Base-by-base conservation (phyloP, 1,284 basidiomycete genomes). In the Pyrrhoderma lamaoense region DNA sequence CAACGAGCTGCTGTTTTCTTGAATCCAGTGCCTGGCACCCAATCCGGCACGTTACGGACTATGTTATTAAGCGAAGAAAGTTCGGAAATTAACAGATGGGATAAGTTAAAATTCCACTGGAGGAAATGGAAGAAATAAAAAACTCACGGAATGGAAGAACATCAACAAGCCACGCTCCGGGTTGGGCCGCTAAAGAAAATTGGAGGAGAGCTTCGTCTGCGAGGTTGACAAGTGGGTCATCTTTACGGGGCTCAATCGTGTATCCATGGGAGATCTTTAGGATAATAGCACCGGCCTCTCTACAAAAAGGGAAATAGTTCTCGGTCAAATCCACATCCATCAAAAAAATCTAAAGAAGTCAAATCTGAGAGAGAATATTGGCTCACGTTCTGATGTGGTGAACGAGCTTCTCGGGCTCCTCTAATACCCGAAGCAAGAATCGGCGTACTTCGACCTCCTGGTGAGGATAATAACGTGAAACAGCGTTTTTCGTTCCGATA, bases 1-100 rank as follows among this genome's bases (percentile, higher is more conserved):
- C 70, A 74, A 27, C 59, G 51, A 9, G 65, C 61, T 3, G 72
- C 75, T 8, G 65, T 65, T 22, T 61, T 60, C 55, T 75, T 61
- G 62, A 77, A 79, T 0, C 67, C 64, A 21, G 65, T 64, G 0
- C 76, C 76, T 35, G 76, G 76, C 4, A 76, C 51, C 76, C 75
- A 77, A 52, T 70, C 68, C 0, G 77, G 76, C 5, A 79, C 54
- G 42, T 67, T 55, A 42, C 61, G 65, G 45, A 79, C 69, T 70
- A 18, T 16, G 8, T 18, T 8, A 19, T 36, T 8, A 13, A 3
- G 8, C 16, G 22, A 35, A 13, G 9, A 18, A 16, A 43, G 11
- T 5, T 31, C 27, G 27, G 27, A 11, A 31, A n/a, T n/a, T 31
- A 31, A 31, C 27, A 31, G 5, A 31, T 11, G 7, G 27, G 27